These are phyloP conservation scores for Cutaneotrichosporon spelunceum DNA, from an alignment of 1,284 basidiomycete species.

Conservation along the genomic window DNA sequence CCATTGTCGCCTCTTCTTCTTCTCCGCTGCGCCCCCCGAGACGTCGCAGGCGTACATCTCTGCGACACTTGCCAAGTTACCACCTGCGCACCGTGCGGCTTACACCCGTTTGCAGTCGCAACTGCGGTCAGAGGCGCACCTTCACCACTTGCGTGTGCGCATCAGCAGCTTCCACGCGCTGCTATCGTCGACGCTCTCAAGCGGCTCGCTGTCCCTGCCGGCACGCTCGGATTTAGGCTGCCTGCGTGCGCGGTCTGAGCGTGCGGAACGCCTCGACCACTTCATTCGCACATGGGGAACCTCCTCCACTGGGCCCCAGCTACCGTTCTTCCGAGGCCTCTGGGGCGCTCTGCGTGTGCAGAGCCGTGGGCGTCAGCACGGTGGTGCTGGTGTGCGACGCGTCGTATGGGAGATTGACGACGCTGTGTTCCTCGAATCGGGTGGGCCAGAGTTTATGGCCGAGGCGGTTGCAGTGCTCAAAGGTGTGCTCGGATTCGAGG, in stretches of 20 bases:
- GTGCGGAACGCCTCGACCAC: conserved; percentile 30
- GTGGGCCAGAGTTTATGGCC: conserved; percentile 48
- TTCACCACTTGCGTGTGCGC: conserved; percentile 43
- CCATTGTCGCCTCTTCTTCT: conserved; percentile 44
- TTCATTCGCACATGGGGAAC: conserved; percentile 42
- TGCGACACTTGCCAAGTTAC: conserved; percentile 35
- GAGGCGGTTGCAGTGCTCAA: conserved; percentile 45
- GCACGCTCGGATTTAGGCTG: conserved; percentile 31
- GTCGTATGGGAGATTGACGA: conserved; percentile 51
- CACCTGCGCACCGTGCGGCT: conserved; percentile 41
- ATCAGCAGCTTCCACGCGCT: conserved; percentile 45
- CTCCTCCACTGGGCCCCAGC: conserved; percentile 34
- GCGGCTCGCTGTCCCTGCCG: conserved; percentile 35
- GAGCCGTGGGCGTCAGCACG: conserved; percentile 32
- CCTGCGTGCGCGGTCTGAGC: conserved; percentile 30
- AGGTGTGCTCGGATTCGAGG: conserved; percentile 46
- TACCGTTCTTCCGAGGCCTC: conserved; percentile 47
- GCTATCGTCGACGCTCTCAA: conserved; percentile 34
- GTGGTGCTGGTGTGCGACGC: conserved; percentile 34
- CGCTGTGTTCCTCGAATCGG: conserved; percentile 49
- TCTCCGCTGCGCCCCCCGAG: conserved; percentile 30
- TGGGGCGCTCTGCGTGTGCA: conserved; percentile 39
- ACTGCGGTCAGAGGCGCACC: conserved; percentile 43
- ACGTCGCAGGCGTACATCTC: conserved; percentile 39
- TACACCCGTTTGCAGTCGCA: conserved; percentile 44